These are phyloP conservation scores for Arthrobotrys entomopaga DNA, from an alignment of 2,329 filamentous ascomycete genomes.

Conservation along the genomic window DNA sequence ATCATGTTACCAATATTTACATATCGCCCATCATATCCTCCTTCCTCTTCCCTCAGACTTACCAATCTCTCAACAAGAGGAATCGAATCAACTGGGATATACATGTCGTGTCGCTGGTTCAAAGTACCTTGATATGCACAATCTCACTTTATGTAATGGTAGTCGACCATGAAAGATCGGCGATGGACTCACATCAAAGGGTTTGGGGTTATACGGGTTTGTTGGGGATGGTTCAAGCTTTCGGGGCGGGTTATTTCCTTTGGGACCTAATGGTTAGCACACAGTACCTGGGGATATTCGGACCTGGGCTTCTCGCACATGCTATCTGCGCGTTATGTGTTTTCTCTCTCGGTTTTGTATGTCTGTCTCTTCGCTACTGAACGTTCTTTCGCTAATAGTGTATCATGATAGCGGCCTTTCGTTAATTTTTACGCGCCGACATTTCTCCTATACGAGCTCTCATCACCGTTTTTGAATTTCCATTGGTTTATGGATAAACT, in stretches of 20 bases:
- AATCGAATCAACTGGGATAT: conserved; percentile 85
- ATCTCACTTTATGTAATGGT: conserved; percentile 80
- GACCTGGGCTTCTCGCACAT: conserved; percentile 79
- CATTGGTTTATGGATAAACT: conserved; percentile 95
- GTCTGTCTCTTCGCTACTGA: conserved; percentile 61
- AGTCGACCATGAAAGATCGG: conserved; percentile 72
- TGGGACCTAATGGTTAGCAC: conserved; percentile 81
- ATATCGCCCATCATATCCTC: conserved; percentile 75
- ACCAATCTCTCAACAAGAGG: conserved; percentile 70
- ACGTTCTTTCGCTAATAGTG: background rate
- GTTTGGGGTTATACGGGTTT: conserved; percentile 82
- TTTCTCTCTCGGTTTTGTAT: conserved; percentile 81
- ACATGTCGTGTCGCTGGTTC: conserved; percentile 83
- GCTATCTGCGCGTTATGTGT: conserved; percentile 78
- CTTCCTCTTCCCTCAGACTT: conserved; percentile 71
- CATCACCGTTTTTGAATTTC: conserved; percentile 84
- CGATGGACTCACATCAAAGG: conserved; percentile 73
- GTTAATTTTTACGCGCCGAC: conserved; percentile 82
- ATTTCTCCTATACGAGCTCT: conserved; percentile 89
- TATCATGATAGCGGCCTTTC: conserved; percentile 74
- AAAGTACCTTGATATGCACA: conserved; percentile 76
- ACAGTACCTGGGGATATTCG: conserved; percentile 76
- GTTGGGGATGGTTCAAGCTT: conserved; percentile 76
- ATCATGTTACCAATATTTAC: conserved; percentile 74
- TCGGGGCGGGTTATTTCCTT: conserved; percentile 83